These are phyloP conservation scores for Acer yangbiense DNA, from an alignment of 345 rosid species.

Conservation along the genomic window DNA sequence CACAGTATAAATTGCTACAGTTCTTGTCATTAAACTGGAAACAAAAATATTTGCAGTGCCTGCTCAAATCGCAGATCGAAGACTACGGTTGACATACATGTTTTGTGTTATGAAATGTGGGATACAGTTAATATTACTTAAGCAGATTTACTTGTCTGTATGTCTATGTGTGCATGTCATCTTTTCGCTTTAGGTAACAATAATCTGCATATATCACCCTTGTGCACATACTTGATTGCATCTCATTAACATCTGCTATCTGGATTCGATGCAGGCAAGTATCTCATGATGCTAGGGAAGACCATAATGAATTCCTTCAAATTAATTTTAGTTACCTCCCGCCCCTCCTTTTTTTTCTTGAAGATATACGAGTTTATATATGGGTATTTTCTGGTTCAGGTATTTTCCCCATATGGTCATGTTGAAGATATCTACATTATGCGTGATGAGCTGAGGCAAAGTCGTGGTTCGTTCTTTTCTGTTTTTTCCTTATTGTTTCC, in stretches of 20 bases:
- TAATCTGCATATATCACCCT: slow-evolving; percentile 3
- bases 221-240: neutral
- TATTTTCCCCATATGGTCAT: slow-evolving; percentile 69
- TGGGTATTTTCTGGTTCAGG: slow-evolving; percentile 44
- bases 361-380: slow-evolving; percentile 12
- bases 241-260: neutral
- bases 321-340: neutral
- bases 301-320: neutral
- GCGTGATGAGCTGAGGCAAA: slow-evolving; percentile 64
- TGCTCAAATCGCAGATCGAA: neutral
- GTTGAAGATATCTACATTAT: slow-evolving; percentile 74
- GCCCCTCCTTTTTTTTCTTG: neutral
- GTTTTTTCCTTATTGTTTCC: slow-evolving; percentile 12
- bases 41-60: neutral
- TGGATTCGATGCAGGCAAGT: neutral
- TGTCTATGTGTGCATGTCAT: neutral
- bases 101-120: neutral
- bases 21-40: neutral
- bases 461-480: slow-evolving; percentile 58
- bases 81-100: neutral
- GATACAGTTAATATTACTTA: neutral
- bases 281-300: neutral
- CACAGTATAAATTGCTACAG: neutral
- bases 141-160: slow-evolving; percentile 6
- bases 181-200: neutral